Base-by-base conservation (phyloP, 1,139 yeast genomes). In the Pichiaceae sp. region DNA sequence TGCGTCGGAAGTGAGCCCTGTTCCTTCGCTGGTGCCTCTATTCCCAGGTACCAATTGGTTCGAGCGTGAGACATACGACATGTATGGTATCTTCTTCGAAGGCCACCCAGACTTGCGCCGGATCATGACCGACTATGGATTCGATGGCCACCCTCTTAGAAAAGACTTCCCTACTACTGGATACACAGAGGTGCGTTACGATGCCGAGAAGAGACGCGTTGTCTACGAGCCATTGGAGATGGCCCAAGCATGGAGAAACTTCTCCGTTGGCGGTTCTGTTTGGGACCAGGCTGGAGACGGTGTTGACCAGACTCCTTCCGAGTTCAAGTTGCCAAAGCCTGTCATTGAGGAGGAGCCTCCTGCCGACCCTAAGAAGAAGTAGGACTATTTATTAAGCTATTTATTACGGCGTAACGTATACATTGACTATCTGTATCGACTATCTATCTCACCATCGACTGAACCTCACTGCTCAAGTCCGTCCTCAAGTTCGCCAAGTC, bases 231-330 rank as follows among this genome's bases (percentile, higher is more conserved):
- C 95, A 36, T 71, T 85, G 55, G 95, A 85, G 65, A 71, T 84
- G 59, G 81, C 94, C 31, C 95, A 84, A 65, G 95, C 95, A 21
- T 85, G 86, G 75, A 78, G 95, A 70, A 81, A 84, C 67, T 85
- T 85, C 63, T 69, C 85, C 29, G 94, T 83, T 39, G 95, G 95
- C 36, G 76, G 91, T 19, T 77, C 93, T 30, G 86, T 81, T 39
- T 85, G 95, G 94, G 95, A 85, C 61, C 95, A 83, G 50, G 91
- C 83, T 49, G 95, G 95, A 43, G 83, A 79, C 33, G 95, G 95
- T 54, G 70, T 75, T 48, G 95, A 85, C 58, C 76, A 71, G 50
- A 75, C 93, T 26, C 95, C 95, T 9, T 89, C 79, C 45, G 62
- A 75, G 17, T 84, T 84, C 70, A 80, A 79, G 61, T 74, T 84